phyloP scores from a whole-genome alignment of 192 early-diverging fungal genomes.

The Coemansia sp. region DNA sequence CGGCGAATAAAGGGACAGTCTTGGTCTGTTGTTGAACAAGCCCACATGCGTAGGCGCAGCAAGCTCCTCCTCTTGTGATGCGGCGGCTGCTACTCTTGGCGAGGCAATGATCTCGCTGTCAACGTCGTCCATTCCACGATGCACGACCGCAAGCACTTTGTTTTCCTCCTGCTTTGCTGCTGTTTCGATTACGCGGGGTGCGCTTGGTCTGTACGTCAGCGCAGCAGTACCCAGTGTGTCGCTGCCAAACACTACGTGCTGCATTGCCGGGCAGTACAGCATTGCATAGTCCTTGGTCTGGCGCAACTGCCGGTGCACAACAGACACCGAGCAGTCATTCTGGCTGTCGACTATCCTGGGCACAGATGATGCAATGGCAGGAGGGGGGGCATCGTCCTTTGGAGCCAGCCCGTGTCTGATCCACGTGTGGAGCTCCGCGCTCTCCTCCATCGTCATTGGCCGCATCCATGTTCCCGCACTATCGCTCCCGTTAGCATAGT shows the following conservation, averaged over 20 bases:
- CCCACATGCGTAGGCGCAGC: neutral
- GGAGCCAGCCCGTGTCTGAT: conserved; percentile 28
- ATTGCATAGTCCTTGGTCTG: conserved; percentile 34
- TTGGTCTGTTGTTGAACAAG: conserved; percentile 16
- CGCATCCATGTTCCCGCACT: conserved; percentile 21
- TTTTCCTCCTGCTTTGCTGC: conserved; percentile 4
- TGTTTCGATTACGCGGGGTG: conserved; percentile 28
- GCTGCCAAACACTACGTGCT: conserved; percentile 47
- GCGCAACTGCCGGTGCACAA: conserved; percentile 10
- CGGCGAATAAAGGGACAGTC: conserved; percentile 52
- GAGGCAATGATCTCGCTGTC: conserved; percentile 15
- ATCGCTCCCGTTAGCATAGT: conserved; percentile 5
- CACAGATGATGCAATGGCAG: no score
- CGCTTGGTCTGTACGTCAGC: neutral
- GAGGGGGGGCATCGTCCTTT: no score
- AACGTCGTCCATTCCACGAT: conserved; percentile 17
- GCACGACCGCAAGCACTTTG: neutral
- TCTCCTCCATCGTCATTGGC: conserved; percentile 52
- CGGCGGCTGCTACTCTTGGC: conserved; percentile 1
- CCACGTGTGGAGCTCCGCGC: conserved; percentile 45
- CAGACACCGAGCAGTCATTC: conserved; percentile 19
- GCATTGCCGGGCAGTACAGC: conserved; percentile 51
- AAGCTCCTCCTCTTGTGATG: neutral
- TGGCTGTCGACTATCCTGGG: neutral
- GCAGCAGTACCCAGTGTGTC: conserved; percentile 6